phyloP scores from a whole-genome alignment of 768 basidiomycete genomes.

The Rhizopogon roseolus region DNA sequence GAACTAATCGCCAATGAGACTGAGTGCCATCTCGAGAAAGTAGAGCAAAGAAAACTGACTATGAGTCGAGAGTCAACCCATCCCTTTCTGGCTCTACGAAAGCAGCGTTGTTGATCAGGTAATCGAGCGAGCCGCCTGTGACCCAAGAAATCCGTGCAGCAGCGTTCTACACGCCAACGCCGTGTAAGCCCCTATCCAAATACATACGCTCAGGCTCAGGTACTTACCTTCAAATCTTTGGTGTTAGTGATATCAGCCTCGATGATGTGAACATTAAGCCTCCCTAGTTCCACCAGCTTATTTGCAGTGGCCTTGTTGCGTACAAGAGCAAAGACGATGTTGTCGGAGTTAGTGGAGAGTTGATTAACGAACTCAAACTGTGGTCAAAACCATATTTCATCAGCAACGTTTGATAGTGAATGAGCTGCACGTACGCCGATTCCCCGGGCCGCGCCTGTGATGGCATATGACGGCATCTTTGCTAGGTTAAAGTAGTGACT shows the following conservation, averaged over 20 bases:
- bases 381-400: background rate
- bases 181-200: background rate
- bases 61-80: slow-evolving; percentile 11
- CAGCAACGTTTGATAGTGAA: background rate
- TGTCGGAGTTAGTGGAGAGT: slow-evolving; percentile 11
- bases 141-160: slow-evolving; percentile 20
- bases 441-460: slow-evolving; percentile 23
- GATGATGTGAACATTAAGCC: slow-evolving; percentile 28
- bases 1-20: slow-evolving; percentile 4
- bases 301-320: slow-evolving; percentile 17
- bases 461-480: slow-evolving; percentile 15
- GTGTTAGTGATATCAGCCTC: slow-evolving; percentile 32
- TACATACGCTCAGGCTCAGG: background rate
- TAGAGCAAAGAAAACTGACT: slow-evolving; percentile 4
- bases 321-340: slow-evolving; percentile 23
- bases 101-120: slow-evolving; percentile 34
- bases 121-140: slow-evolving; percentile 31
- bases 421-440: slow-evolving; percentile 15
- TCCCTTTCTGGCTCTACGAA: slow-evolving; percentile 5
- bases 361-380: slow-evolving; percentile 21
- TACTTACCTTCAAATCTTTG: slow-evolving; percentile 23
- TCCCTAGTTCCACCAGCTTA: slow-evolving; percentile 7
- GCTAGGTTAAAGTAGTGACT: background rate
- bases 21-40: background rate
- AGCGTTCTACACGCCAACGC: slow-evolving; percentile 15